A percentile compares a stretch with the other conserved stretches of the same genome.
phyloP scores from a whole-genome alignment of 192 early-diverging fungal species.

The Anaeromyces robustus region DNA sequence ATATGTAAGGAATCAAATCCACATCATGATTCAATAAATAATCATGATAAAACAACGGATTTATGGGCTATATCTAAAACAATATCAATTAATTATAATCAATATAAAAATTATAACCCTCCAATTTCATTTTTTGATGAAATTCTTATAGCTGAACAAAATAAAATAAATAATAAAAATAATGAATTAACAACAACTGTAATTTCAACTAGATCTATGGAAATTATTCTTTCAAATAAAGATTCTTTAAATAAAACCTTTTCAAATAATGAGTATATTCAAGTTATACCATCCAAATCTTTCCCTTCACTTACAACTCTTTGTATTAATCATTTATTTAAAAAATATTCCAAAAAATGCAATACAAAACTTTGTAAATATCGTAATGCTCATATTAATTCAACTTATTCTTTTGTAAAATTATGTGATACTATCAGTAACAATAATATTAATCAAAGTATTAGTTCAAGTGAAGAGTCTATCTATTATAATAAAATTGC shows the following conservation, averaged over 20 bases:
- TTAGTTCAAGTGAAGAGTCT: background rate
- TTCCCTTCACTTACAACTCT: background rate
- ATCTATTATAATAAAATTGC: background rate
- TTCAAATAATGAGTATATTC: background rate
- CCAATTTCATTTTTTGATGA: background rate
- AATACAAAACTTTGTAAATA: background rate
- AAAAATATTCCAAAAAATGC: background rate
- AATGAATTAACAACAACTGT: background rate
- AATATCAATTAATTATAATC: too few relatives aligned
- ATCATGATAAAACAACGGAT: too few relatives aligned
- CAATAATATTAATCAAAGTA: background rate
- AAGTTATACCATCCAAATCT: background rate
- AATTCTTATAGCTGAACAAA: background rate
- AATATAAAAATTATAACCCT: background rate
- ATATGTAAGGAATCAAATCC: background rate
- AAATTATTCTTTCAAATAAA: background rate
- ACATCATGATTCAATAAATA: background rate
- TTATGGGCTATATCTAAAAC: too few relatives aligned
- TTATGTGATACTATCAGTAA: background rate
- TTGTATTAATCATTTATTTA: background rate
- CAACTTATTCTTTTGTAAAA: background rate
- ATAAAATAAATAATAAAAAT: background rate
- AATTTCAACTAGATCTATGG: background rate
- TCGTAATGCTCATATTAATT: background rate
- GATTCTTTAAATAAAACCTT: background rate